phyloP scores from a whole-genome alignment of 176 grass and related monocot species.

The Oryza australiensis region DNA sequence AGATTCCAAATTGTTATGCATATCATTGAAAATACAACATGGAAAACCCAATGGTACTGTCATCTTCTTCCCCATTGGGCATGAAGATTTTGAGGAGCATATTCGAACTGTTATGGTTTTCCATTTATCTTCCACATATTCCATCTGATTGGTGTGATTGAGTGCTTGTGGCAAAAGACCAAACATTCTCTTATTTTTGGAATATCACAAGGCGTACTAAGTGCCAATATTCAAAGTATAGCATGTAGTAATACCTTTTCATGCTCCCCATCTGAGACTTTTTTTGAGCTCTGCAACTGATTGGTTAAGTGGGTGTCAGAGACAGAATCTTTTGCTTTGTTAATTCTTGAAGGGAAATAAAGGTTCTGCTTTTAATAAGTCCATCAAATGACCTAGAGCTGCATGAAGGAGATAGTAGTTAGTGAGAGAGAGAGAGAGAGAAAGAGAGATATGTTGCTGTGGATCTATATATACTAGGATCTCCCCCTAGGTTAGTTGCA shows the following conservation, averaged over 20 bases:
- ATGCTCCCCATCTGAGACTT: constrained; percentile 20
- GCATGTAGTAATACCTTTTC: not conserved
- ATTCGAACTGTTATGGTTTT: constrained; percentile 19
- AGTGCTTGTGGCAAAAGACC: constrained; percentile 20
- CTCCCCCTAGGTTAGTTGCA: constrained; percentile 44
- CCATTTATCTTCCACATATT: not conserved
- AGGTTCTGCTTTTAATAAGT: constrained; percentile 26
- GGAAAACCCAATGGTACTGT: not conserved
- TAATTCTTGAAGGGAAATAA: constrained; percentile 45
- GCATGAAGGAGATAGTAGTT: not conserved
- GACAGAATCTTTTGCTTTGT: constrained; percentile 29
- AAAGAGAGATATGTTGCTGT: constrained; percentile 7
- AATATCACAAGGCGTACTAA: constrained; percentile 20
- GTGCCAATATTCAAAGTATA: constrained; percentile 12
- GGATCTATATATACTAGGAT: constrained; percentile 42
- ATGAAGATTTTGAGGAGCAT: constrained; percentile 28
- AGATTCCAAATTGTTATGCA: not conserved
- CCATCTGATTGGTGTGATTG: constrained; percentile 23
- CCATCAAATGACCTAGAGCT: constrained; percentile 24
- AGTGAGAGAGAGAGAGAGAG: not conserved
- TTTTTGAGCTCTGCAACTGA: constrained; percentile 39
- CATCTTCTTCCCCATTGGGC: not conserved
- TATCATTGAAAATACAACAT: not conserved
- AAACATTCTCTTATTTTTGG: constrained; percentile 21
- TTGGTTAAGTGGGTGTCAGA: constrained; percentile 37